Conservation (phyloP, 768 basidiomycete genomes). For the Russula lepida region DNA sequence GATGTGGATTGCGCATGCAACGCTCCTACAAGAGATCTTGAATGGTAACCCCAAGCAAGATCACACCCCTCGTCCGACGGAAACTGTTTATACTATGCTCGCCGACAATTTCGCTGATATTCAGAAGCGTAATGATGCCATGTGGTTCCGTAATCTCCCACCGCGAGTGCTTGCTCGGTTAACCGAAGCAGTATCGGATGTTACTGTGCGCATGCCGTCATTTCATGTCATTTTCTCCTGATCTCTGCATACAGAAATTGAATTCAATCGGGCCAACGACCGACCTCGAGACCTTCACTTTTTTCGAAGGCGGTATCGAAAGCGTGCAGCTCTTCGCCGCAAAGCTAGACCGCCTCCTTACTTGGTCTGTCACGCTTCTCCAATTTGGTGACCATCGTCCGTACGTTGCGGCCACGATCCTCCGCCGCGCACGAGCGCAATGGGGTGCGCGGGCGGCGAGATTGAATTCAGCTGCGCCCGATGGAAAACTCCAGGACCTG, state of each 20-base stretch:
- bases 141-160: constrained; percentile 63
- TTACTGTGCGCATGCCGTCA: constrained; percentile 31
- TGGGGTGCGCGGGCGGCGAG: constrained; percentile 55
- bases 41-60: constrained; percentile 31
- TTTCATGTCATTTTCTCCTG: background rate
- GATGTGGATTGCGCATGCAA: constrained; percentile 50
- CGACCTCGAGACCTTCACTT: constrained; percentile 47
- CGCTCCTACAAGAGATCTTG: constrained; percentile 41
- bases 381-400: constrained; percentile 80
- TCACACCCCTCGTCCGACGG: constrained; percentile 18
- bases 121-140: constrained; percentile 68
- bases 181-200: constrained; percentile 51
- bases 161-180: constrained; percentile 51
- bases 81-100: constrained; percentile 38
- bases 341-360: constrained; percentile 66
- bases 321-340: constrained; percentile 38
- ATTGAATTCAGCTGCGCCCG: constrained; percentile 50
- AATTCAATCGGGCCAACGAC: constrained; percentile 68
- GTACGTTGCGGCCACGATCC: constrained; percentile 63
- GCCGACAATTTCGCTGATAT: constrained; percentile 60
- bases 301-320: constrained; percentile 43
- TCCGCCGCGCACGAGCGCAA: constrained; percentile 53
- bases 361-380: constrained; percentile 72
- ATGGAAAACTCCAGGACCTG: constrained; percentile 61
- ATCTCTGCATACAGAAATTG: constrained; percentile 41